Evolutionary conservation across 73 alveolate genomes (phyloP).

Genomic region (Paramecium primaurelia): DNA sequence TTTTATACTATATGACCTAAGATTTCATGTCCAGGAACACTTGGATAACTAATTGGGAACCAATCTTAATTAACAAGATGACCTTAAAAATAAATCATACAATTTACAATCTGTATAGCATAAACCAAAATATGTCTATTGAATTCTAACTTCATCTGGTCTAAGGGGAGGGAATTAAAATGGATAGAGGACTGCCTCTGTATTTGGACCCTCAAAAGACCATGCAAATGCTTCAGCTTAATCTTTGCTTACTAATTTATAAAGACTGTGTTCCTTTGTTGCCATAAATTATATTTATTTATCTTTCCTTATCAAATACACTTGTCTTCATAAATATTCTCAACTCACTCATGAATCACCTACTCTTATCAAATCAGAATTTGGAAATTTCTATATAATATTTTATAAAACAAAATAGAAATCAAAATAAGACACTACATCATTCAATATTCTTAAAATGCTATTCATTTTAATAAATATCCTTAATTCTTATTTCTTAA

Average conservation of each 20-base stretch:
- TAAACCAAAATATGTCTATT: constrained; percentile 30
- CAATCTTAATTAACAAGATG: constrained; percentile 48
- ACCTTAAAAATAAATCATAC: background rate
- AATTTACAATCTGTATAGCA: constrained; percentile 48
- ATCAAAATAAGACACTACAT: background rate
- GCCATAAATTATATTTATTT: constrained; percentile 21
- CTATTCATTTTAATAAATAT: background rate
- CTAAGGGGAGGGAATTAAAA: constrained; percentile 22
- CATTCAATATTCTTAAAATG: background rate
- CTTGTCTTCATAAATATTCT: background rate
- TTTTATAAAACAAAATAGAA: background rate
- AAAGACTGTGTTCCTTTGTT: constrained; percentile 16
- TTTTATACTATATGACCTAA: constrained; percentile 30
- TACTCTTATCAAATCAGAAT: background rate
- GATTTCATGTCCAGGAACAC: constrained; percentile 67
- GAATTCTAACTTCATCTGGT: constrained; percentile 45
- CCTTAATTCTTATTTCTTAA: background rate
- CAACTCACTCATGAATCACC: background rate
- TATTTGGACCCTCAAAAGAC: constrained; percentile 45
- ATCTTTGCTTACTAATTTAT: constrained; percentile 12
- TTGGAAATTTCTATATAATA: background rate
- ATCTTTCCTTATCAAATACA: background rate
- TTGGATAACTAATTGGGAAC: constrained; percentile 54
- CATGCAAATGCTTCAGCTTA: constrained; percentile 49
- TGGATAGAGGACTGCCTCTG: constrained; percentile 24